Percentiles rank a stretch among this genome's conserved stretches.
These are phyloP conservation scores for Komagataella populi DNA, from an alignment of 805 yeast species.

Conservation along the genomic window DNA sequence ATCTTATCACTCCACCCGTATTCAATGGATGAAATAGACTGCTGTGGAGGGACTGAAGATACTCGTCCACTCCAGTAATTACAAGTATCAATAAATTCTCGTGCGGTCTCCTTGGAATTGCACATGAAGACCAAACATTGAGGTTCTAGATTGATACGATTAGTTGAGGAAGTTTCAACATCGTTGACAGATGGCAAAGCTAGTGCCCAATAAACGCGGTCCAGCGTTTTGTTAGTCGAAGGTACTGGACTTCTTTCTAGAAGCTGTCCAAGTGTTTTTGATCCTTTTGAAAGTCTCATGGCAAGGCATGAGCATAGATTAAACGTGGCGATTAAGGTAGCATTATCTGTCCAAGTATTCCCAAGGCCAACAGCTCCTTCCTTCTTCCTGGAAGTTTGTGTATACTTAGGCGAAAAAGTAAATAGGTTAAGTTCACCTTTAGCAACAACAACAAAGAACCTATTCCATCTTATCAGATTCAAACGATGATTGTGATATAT, in stretches of 20 bases:
- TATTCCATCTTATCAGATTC: slow-evolving; percentile 22
- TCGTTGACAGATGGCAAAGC: slow-evolving; percentile 33
- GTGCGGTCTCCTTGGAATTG: slow-evolving; percentile 58
- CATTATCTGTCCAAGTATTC: slow-evolving; percentile 48
- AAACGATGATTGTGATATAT: background rate
- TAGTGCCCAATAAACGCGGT: slow-evolving; percentile 36
- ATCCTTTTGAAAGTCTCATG: slow-evolving; percentile 23
- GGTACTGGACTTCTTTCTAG: slow-evolving; percentile 10
- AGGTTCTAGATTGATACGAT: background rate
- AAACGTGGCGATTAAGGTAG: slow-evolving; percentile 39
- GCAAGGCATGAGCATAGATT: slow-evolving; percentile 40
- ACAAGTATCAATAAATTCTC: slow-evolving; percentile 59
- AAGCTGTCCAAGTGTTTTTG: slow-evolving; percentile 8
- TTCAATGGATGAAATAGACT: slow-evolving; percentile 62
- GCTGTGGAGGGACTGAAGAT: slow-evolving; percentile 68
- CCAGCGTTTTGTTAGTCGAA: slow-evolving; percentile 16
- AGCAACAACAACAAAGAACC: slow-evolving; percentile 52
- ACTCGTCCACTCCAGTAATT: slow-evolving; percentile 87
- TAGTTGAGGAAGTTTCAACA: slow-evolving; percentile 1
- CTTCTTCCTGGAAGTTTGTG: slow-evolving; percentile 1
- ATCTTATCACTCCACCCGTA: slow-evolving; percentile 59
- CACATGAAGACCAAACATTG: slow-evolving; percentile 31
- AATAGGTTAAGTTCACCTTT: slow-evolving; percentile 52
- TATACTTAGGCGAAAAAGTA: slow-evolving; percentile 22
- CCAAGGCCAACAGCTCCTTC: slow-evolving; percentile 28